Conservation (phyloP, 768 basidiomycete species). For the Tylopilus vinaceipallidus region DNA sequence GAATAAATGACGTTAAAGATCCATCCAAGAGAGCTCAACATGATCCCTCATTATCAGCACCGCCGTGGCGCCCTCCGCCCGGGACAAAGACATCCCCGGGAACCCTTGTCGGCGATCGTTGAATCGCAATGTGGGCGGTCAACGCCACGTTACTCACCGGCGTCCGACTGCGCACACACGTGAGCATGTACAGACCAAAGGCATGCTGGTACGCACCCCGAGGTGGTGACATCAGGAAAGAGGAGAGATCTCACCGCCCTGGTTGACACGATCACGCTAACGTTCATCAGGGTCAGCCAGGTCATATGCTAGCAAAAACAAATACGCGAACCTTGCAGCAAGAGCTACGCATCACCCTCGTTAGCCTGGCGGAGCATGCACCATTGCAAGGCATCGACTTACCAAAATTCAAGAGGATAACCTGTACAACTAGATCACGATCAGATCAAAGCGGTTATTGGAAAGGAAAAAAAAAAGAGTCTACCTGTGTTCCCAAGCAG, state of each 20-base stretch:
- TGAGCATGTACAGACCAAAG: not conserved
- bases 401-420: not conserved
- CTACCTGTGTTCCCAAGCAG: conserved; percentile 1
- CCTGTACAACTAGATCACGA: not conserved
- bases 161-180: not conserved
- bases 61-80: no score
- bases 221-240: not conserved
- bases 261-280: conserved; percentile 9
- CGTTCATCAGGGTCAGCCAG: not conserved
- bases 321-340: conserved; percentile 14
- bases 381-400: not conserved
- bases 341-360: not conserved
- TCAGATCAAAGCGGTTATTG: not conserved
- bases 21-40: no score
- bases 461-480: not conserved
- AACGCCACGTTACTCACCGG: not conserved
- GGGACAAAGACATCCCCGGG: not conserved
- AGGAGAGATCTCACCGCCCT: conserved; percentile 14
- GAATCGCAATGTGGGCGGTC: conserved; percentile 8
- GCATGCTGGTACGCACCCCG: not conserved
- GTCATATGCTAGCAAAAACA: no score
- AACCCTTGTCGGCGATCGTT: not conserved
- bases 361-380: conserved; percentile 1
- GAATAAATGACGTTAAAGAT: no score
- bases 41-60: no score